A percentile compares a stretch with the other conserved stretches of the same genome.
Evolutionary conservation across 2,329 filamentous ascomycete species (phyloP).

Genomic region (Paraphaeosphaeria minitans): DNA sequence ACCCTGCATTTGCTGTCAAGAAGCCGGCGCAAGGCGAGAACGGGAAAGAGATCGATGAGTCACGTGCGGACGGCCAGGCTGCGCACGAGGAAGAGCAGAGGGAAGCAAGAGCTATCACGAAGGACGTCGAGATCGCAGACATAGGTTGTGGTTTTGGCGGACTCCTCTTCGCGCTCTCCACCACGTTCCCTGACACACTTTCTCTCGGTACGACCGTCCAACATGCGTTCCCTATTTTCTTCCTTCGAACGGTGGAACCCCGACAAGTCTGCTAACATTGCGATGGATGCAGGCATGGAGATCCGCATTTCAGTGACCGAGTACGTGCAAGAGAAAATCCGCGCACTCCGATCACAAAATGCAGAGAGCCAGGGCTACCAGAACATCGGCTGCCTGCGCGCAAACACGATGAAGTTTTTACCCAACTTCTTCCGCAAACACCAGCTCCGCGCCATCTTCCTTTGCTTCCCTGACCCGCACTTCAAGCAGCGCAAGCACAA

Average conservation of each 20-base stretch:
- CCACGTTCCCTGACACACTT: slow-evolving; percentile 78
- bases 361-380: slow-evolving; percentile 65
- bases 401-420: slow-evolving; percentile 99
- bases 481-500: slow-evolving; percentile 99
- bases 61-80: slow-evolving; percentile 21
- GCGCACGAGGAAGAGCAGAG: slow-evolving; percentile 18
- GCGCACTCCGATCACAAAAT: slow-evolving; percentile 74
- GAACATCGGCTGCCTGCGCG: slow-evolving; percentile 86
- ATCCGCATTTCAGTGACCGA: slow-evolving; percentile 89
- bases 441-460: slow-evolving; percentile 89
- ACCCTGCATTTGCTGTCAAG: slow-evolving; percentile 69
- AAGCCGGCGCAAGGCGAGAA: slow-evolving; percentile 32
- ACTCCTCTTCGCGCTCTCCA: slow-evolving; percentile 81
- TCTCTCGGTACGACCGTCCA: slow-evolving; percentile 69
- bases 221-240: neutral
- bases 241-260: neutral
- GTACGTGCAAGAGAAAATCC: slow-evolving; percentile 87
- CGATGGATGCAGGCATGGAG: slow-evolving; percentile 72
- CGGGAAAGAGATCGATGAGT: slow-evolving; percentile 21
- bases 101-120: slow-evolving; percentile 52
- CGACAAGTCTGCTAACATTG: neutral
- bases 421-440: slow-evolving; percentile 89
- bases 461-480: slow-evolving; percentile 98
- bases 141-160: slow-evolving; percentile 98
- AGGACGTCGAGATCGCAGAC: slow-evolving; percentile 88